These are phyloP conservation scores for Tuber melanosporum DNA, from an alignment of 495 filamentous ascomycete species.

Conservation along the genomic window DNA sequence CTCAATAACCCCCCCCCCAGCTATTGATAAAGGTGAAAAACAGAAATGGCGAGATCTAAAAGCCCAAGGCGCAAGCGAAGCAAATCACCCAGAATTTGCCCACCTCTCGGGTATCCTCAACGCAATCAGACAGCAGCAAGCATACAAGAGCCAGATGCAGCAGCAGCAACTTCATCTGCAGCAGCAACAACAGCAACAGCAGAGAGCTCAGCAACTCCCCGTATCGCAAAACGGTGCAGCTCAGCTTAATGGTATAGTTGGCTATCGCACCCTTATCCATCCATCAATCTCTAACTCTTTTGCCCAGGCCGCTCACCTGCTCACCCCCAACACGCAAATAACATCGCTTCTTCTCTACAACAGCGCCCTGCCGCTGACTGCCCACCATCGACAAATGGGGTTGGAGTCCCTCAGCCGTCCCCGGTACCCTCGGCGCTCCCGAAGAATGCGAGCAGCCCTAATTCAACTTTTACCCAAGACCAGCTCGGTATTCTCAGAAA, in stretches of 20 bases:
- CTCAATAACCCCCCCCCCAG: constrained; percentile 19
- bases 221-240: constrained; percentile 28
- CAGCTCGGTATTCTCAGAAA: constrained; percentile 39
- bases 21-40: constrained; percentile 22
- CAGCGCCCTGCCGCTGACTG: constrained; percentile 15
- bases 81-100: constrained; percentile 40
- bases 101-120: constrained; percentile 37
- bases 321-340: constrained; percentile 22
- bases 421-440: constrained; percentile 5
- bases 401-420: constrained; percentile 15
- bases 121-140: constrained; percentile 33
- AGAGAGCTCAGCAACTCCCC: constrained; percentile 21
- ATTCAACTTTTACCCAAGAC: constrained; percentile 40
- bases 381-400: constrained; percentile 24
- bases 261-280: constrained; percentile 3
- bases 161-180: constrained; percentile 26
- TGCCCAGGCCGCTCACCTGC: constrained; percentile 21
- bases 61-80: constrained; percentile 37
- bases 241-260: constrained; percentile 37
- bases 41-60: constrained; percentile 42
- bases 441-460: constrained; percentile 27
- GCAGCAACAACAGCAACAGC: constrained; percentile 21
- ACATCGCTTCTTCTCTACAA: constrained; percentile 25
- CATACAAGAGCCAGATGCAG: constrained; percentile 31
- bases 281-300: constrained; percentile 11